Evolutionary conservation across 306 rosid genomes (phyloP).

Genomic region (Lithocarpus polystachyus): DNA sequence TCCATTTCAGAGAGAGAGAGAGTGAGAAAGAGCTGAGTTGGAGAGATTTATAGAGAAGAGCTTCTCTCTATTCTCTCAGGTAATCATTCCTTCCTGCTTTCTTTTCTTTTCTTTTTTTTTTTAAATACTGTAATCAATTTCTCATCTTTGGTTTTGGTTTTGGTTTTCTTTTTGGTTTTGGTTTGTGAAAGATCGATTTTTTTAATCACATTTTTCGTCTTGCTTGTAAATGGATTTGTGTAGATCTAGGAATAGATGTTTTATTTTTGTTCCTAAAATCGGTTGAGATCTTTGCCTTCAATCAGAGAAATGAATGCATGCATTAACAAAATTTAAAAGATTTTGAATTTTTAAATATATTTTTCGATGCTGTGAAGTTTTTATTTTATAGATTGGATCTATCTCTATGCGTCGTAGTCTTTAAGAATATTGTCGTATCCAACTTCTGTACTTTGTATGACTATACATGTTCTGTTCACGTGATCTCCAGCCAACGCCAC

Average conservation of each 20-base stretch:
- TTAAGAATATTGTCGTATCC: too few species aligned
- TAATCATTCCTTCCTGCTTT: too few species aligned
- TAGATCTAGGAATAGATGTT: not conserved
- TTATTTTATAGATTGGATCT: not conserved
- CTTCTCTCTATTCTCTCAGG: too few species aligned
- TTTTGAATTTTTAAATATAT: too few species aligned
- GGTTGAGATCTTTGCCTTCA: not conserved
- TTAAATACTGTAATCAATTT: too few species aligned
- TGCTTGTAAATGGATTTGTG: not conserved
- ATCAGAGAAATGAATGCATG: not conserved
- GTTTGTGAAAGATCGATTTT: not conserved
- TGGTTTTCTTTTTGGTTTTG: not conserved
- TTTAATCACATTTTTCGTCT: not conserved
- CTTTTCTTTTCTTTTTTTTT: accelerated
- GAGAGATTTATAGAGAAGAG: too few species aligned
- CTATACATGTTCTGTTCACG: too few species aligned
- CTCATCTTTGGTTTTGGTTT: too few species aligned
- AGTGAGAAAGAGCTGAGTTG: too few species aligned
- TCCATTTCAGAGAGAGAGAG: too few species aligned
- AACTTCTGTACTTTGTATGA: too few species aligned
- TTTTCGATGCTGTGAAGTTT: too few species aligned
- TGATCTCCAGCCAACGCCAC: not conserved
- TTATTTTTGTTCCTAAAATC: not conserved
- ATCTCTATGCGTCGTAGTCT: not conserved
- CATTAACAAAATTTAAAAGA: not conserved